phyloP scores from a whole-genome alignment of 176 grass and related monocot species.

The Lolium perenne region DNA sequence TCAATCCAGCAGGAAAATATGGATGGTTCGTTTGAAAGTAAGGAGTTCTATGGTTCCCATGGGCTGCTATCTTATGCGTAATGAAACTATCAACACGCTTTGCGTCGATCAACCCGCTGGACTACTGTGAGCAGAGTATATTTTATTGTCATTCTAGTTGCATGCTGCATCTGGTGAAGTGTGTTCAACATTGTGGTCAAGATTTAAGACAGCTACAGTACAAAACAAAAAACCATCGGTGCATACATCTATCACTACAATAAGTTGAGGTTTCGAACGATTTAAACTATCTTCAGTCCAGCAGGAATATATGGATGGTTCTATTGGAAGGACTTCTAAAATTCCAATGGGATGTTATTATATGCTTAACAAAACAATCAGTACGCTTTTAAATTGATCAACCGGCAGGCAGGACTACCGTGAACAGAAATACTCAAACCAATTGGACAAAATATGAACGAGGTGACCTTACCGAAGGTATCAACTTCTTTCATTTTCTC shows the following conservation, averaged over 20 bases:
- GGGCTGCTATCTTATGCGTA: neutral
- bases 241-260: neutral
- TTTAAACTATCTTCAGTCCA: neutral
- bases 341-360: too few species aligned
- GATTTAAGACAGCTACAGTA: neutral
- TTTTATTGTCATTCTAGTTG: neutral
- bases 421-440: neutral
- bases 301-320: neutral
- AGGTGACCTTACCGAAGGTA: conserved; percentile 64
- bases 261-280: neutral
- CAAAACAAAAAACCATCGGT: neutral
- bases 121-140: neutral
- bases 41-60: neutral
- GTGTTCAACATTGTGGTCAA: neutral
- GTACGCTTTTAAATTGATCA: neutral
- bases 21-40: neutral
- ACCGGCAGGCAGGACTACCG: neutral
- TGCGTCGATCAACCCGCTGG: too few species aligned
- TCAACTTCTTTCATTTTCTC: conserved; percentile 87
- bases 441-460: conserved; percentile 9
- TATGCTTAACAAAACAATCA: neutral
- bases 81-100: neutral
- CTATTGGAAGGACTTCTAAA: neutral
- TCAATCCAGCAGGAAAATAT: neutral
- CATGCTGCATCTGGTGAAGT: conserved; percentile 8